Conservation (phyloP, 768 basidiomycete species). For the Leucocoprinus leucothites region DNA sequence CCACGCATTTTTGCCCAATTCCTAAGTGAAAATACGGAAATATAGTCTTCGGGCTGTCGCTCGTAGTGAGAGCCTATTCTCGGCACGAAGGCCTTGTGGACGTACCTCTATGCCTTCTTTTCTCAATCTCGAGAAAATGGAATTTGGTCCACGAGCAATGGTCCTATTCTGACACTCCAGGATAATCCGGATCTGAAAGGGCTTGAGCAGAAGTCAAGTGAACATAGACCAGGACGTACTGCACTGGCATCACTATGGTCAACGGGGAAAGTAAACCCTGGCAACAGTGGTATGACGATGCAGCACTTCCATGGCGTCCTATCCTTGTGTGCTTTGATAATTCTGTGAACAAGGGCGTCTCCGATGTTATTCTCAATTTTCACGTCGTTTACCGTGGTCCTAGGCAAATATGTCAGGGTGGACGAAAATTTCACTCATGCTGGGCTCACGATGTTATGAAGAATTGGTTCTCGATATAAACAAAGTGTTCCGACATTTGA, state of each 20-base stretch:
- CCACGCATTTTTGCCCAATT: slow-evolving; percentile 92
- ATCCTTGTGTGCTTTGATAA: slow-evolving; percentile 82
- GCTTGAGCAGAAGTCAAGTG: not conserved
- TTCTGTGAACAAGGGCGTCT: slow-evolving; percentile 88
- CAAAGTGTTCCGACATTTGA: slow-evolving; percentile 91
- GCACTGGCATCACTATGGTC: slow-evolving; percentile 93
- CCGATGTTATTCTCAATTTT: slow-evolving; percentile 92
- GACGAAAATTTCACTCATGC: not conserved
- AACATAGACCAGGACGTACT: slow-evolving; percentile 40
- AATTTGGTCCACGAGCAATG: slow-evolving; percentile 84
- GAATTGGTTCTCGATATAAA: slow-evolving; percentile 97
- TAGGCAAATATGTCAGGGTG: slow-evolving; percentile 24
- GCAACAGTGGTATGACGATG: slow-evolving; percentile 86
- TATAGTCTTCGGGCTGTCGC: slow-evolving; percentile 84
- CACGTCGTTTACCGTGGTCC: slow-evolving; percentile 82
- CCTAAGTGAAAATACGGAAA: slow-evolving; percentile 85
- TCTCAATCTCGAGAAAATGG: slow-evolving; percentile 82
- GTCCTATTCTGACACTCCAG: slow-evolving; percentile 93
- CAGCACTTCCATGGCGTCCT: slow-evolving; percentile 87
- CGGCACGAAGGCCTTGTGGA: slow-evolving; percentile 10
- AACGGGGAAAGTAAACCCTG: slow-evolving; percentile 91
- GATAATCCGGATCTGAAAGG: slow-evolving; percentile 80
- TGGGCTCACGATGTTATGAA: slow-evolving; percentile 79
- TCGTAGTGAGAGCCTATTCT: not conserved
- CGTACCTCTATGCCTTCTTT: slow-evolving; percentile 88